A percentile compares a stretch with the other conserved stretches of the same genome.
Evolutionary conservation across 768 basidiomycete species (phyloP).

Genomic region (Lepiota venenata): DNA sequence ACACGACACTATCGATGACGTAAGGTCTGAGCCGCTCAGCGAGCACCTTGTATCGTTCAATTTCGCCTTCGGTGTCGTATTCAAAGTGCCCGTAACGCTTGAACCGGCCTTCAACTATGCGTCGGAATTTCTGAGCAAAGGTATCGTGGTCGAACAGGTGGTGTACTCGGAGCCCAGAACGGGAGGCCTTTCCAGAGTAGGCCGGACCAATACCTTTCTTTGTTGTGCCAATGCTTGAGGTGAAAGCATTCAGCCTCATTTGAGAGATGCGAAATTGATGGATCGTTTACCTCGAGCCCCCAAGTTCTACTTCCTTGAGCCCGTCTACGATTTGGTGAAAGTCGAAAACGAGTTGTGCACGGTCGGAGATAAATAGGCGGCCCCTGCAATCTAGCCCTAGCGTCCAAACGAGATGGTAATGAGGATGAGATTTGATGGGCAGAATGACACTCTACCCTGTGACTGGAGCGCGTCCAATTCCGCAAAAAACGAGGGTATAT

Average conservation of each 20-base stretch:
- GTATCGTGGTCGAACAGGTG: conserved; percentile 86
- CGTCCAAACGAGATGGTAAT: background rate
- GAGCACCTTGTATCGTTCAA: conserved; percentile 84
- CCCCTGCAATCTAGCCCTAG: conserved; percentile 81
- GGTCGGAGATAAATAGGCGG: conserved; percentile 90
- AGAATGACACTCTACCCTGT: conserved; percentile 55
- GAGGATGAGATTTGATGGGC: background rate
- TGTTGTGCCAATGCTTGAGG: conserved; percentile 87
- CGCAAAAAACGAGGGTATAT: conserved; percentile 90
- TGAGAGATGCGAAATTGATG: background rate
- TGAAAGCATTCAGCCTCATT: background rate
- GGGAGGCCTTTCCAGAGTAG: conserved; percentile 95
- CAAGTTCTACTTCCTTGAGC: conserved; percentile 95
- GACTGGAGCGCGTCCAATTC: conserved; percentile 85
- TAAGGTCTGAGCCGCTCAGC: conserved; percentile 84
- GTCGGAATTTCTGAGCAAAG: conserved; percentile 92
- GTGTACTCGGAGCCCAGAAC: conserved; percentile 93
- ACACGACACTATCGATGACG: conserved; percentile 85
- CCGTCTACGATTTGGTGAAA: conserved; percentile 99
- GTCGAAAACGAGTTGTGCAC: conserved; percentile 96
- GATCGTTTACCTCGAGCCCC: conserved; percentile 65
- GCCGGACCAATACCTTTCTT: conserved; percentile 98
- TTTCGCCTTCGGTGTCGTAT: conserved; percentile 98
- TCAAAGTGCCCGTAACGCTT: conserved; percentile 98
- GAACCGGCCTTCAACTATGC: conserved; percentile 93